A percentile compares a stretch with the other conserved stretches of the same genome.
phyloP scores from a whole-genome alignment of 2,329 filamentous ascomycete genomes.

The Colletotrichum noveboracense region DNA sequence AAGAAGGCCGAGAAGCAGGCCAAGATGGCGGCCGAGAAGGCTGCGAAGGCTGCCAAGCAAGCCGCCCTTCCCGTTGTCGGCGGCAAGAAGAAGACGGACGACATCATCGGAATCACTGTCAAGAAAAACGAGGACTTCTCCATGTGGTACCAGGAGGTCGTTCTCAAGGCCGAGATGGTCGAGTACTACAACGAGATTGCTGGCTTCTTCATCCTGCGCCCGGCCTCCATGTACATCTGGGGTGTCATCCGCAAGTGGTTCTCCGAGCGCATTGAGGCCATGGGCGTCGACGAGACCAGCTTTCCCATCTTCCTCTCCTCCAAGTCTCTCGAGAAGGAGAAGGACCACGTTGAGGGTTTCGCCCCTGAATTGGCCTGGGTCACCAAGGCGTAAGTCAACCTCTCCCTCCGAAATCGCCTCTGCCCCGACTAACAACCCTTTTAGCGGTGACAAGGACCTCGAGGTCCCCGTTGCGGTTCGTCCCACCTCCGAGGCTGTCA shows the following conservation, averaged over 20 bases:
- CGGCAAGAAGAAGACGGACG: conserved; percentile 65
- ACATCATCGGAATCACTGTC: conserved; percentile 87
- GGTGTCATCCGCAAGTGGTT: conserved; percentile 71
- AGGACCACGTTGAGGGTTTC: conserved; percentile 98
- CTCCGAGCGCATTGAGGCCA: conserved; percentile 78
- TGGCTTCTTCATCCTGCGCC: conserved; percentile 94
- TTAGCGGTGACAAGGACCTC: conserved; percentile 86
- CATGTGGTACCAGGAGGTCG: conserved; percentile 96
- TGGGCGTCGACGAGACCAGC: conserved; percentile 94
- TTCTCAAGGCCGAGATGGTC: conserved; percentile 96
- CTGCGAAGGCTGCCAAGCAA: conserved; percentile 66
- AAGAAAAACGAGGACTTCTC: conserved; percentile 87
- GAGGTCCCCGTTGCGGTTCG: conserved; percentile 78
- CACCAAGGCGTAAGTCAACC: conserved; percentile 71
- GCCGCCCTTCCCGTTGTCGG: conserved; percentile 55
- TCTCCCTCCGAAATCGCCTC: not conserved
- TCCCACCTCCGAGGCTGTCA: conserved; percentile 77
- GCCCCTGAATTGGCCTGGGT: conserved; percentile 92
- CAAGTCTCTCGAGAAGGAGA: conserved; percentile 87
- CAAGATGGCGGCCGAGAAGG: conserved; percentile 65
- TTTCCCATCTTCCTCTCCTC: conserved; percentile 96
- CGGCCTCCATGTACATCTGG: conserved; percentile 71
- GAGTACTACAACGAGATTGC: conserved; percentile 95
- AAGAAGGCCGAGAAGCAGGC: conserved; percentile 72
- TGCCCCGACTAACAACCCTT: not conserved